Base-by-base conservation (phyloP, 139 green algal species). In the Tetratostichococcus sp. region DNA sequence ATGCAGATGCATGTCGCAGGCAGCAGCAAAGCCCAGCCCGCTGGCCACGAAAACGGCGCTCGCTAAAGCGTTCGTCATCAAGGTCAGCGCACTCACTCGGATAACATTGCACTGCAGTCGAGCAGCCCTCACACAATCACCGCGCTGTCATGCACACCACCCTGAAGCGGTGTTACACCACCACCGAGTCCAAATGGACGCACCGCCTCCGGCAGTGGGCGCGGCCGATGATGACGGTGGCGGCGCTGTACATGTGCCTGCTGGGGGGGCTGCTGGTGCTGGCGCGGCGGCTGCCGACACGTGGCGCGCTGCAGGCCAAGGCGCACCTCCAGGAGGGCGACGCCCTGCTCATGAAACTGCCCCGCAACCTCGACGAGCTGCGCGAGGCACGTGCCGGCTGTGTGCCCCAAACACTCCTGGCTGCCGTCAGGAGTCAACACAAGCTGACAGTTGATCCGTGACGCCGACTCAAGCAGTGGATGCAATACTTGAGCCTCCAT, bases 331-430 rank as follows among this genome's bases (percentile, higher is more conserved):
- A 34, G 42, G 35, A 23, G 70, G 39, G 17, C 30, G 25, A 50
- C 39, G n/a, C 57, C 21, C 25, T 69, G 32, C 30, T 74, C 31
- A 68, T 79, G 43, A 79, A 72, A 32, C 30, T 79, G 11, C 74
- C 74, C 16, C 66, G 42, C 21, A 74, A 74, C 33, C 69, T 79
- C 30, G 35, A 59, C 1, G 74, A 79, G 43, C 42, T 72, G 31
- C 67, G 65, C 16, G 67, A 35, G 31, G 67, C 74, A 43, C 72
- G 70, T 22, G 28, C 2, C 14, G 39, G 8, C 14, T 8, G 39
- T 50, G n/a, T n/a, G n/a, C n/a, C n/a, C n/a, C n/a, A n/a, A n/a
- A n/a, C n/a, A n/a, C n/a, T n/a, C n/a, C n/a, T n/a, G n/a, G n/a
- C n/a, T n/a, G n/a, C n/a, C n/a, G n/a, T n/a, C n/a, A n/a, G n/a